Percentiles rank a stretch among this genome's conserved stretches.
Evolutionary conservation across 352 stramenopile species (phyloP).

Genomic region (Globisporangium okanoganense): DNA sequence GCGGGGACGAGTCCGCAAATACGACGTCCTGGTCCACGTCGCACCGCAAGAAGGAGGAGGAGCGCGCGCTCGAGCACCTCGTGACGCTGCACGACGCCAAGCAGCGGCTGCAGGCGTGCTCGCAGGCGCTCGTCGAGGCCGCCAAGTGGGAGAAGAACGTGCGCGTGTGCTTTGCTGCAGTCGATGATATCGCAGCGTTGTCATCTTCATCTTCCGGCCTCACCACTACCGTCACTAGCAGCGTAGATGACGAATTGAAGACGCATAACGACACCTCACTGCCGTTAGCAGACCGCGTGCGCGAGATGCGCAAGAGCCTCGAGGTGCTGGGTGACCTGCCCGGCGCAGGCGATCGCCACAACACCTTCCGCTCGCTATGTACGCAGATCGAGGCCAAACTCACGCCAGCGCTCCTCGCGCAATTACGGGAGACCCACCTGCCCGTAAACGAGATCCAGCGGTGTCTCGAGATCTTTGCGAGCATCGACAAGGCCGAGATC

Average conservation of each 20-base stretch:
- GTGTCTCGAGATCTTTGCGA: conserved; percentile 48
- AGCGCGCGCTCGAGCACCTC: conserved; percentile 49
- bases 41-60: conserved; percentile 17
- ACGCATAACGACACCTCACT: background rate
- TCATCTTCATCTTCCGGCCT: background rate
- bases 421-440: conserved; percentile 35
- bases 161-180: conserved; percentile 34
- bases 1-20: conserved; percentile 2
- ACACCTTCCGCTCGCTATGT: conserved; percentile 49
- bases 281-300: conserved; percentile 42
- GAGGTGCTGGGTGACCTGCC: conserved; percentile 60
- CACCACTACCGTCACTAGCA: background rate
- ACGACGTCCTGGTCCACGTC: conserved; percentile 10
- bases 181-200: conserved; percentile 30
- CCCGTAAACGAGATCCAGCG: conserved; percentile 38
- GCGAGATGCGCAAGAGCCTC: conserved; percentile 62
- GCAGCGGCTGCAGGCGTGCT: conserved; percentile 54
- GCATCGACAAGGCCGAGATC: conserved; percentile 39
- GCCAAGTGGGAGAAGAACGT: conserved; percentile 66
- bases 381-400: conserved; percentile 51
- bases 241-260: background rate
- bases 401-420: conserved; percentile 37
- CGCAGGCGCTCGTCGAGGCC: conserved; percentile 63
- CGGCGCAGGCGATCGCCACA: conserved; percentile 44
- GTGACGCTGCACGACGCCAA: conserved; percentile 71